Evolutionary conservation across 2,329 filamentous ascomycete species (phyloP).

Genomic region (Colletotrichum brevisporum): DNA sequence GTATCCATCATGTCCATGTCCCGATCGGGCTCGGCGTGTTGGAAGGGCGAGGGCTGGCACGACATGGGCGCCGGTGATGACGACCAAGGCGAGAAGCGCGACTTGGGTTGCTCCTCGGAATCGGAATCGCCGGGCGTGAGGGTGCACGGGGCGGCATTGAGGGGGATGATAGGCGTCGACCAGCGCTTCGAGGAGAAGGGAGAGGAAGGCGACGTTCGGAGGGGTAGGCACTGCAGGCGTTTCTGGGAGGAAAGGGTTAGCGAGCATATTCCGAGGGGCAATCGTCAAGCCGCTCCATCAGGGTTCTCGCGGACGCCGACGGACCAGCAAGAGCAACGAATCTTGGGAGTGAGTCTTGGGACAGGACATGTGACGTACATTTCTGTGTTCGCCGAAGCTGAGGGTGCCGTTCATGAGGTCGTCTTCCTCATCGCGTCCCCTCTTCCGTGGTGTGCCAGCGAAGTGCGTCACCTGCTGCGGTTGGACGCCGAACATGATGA

Average conservation of each 20-base stretch:
- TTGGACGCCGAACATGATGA: conserved; percentile 30
- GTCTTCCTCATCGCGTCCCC: conserved; percentile 58
- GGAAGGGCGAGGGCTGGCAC: conserved; percentile 44
- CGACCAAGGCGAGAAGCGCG: conserved; percentile 52
- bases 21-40: conserved; percentile 46
- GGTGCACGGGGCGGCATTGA: conserved; percentile 41
- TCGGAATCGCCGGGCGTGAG: conserved; percentile 58
- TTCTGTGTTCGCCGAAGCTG: conserved; percentile 66
- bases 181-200: conserved; percentile 51
- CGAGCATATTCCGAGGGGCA: neutral
- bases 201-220: conserved; percentile 60
- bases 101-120: conserved; percentile 53
- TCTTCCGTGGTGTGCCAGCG: conserved; percentile 32
- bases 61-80: conserved; percentile 44
- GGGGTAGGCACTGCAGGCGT: conserved; percentile 67
- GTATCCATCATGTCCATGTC: conserved; percentile 65
- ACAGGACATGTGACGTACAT: conserved; percentile 52
- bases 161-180: conserved; percentile 35
- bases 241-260: conserved; percentile 56
- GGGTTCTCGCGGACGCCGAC: too few relatives aligned
- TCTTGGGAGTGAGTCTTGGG: neutral
- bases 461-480: conserved; percentile 13
- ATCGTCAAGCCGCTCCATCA: neutral
- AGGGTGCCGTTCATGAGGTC: conserved; percentile 52
- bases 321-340: too few relatives aligned